Percentiles rank a stretch among this genome's conserved stretches.
phyloP scores from a whole-genome alignment of 495 filamentous ascomycete species.

The Amphirosellinia nigrospora region DNA sequence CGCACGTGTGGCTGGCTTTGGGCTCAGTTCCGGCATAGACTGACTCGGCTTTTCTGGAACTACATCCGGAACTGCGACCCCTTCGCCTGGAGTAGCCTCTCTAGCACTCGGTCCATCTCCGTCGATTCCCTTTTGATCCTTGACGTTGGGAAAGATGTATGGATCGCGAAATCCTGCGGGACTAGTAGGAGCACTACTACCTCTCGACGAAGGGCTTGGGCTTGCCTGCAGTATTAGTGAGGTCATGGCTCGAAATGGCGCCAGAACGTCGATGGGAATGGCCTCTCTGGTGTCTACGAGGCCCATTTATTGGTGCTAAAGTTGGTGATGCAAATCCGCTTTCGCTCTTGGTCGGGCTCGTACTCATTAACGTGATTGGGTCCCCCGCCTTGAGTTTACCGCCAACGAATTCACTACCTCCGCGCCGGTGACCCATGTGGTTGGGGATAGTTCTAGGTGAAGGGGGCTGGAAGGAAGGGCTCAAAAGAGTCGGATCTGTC shows the following conservation, averaged over 20 bases:
- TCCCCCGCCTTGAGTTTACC: conserved; percentile 66
- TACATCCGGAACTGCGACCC: conserved; percentile 17
- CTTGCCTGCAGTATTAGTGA: conserved; percentile 69
- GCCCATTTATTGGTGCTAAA: conserved; percentile 50
- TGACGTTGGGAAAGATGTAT: conserved; percentile 44
- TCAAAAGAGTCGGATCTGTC: conserved; percentile 45
- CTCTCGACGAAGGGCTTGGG: conserved; percentile 50
- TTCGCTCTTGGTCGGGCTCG: conserved; percentile 69
- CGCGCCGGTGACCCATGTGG: conserved; percentile 68
- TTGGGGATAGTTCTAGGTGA: conserved; percentile 53
- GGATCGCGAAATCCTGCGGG: conserved; percentile 59
- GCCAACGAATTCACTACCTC: conserved; percentile 80
- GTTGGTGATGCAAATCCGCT: conserved; percentile 58
- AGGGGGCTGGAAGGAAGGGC: conserved; percentile 49
- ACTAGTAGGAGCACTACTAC: conserved; percentile 71
- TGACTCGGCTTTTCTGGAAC: conserved; percentile 27
- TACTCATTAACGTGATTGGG: conserved; percentile 62
- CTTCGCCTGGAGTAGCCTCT: conserved; percentile 28
- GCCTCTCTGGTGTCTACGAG: conserved; percentile 59
- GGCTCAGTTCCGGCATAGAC: conserved; percentile 29
- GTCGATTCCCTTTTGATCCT: conserved; percentile 24
- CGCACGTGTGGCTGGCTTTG: conserved; percentile 49
- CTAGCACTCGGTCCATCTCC: background rate
- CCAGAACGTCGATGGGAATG: conserved; percentile 88
- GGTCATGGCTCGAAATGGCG: conserved; percentile 83